Base-by-base conservation (phyloP, 768 basidiomycete genomes). In the Kwoniella sp. region DNA sequence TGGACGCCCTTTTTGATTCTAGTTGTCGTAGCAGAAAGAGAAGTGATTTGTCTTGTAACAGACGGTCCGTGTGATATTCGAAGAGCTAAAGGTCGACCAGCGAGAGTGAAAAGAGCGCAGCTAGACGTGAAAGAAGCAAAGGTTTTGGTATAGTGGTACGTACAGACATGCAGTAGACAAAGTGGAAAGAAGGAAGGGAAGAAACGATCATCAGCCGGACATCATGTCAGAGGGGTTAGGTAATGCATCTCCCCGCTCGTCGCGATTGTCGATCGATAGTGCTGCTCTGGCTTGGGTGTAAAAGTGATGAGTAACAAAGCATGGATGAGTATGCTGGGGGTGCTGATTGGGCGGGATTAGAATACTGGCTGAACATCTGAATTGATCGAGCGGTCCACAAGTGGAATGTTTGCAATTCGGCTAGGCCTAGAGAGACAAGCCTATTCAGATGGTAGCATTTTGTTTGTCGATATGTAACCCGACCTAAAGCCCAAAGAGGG, bases 1-100 rank as follows among this genome's bases (percentile, higher is more conserved):
- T 21, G 29, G 26, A 13, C 19, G 48, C 48, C 57, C 57, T 33
- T 58, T 58, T 58, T 21, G 29, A n/a, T 7, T n/a, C n/a, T n/a
- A n/a, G n/a, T n/a, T n/a, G n/a, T n/a, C n/a, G n/a, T n/a, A n/a
- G n/a, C n/a, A n/a, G n/a, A n/a, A n/a, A n/a, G n/a, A n/a, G n/a
- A n/a, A n/a, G n/a, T n/a, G n/a, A n/a, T n/a, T n/a, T n/a, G n/a
- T n/a, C n/a, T n/a, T n/a, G n/a, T n/a, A n/a, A n/a, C n/a, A n/a
- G n/a, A n/a, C n/a, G n/a, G n/a, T n/a, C n/a, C n/a, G n/a, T n/a
- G n/a, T n/a, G n/a, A n/a, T n/a, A n/a, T n/a, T n/a, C n/a, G n/a
- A n/a, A n/a, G n/a, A n/a, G n/a, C n/a, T n/a, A 44, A 10, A 44
- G 17, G 58, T 65, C 65, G 60, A 57, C 60, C 59, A 62, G 60